A percentile compares a stretch with the other conserved stretches of the same genome.
phyloP scores from a whole-genome alignment of 345 rosid genomes.

The Ceriops tagal region DNA sequence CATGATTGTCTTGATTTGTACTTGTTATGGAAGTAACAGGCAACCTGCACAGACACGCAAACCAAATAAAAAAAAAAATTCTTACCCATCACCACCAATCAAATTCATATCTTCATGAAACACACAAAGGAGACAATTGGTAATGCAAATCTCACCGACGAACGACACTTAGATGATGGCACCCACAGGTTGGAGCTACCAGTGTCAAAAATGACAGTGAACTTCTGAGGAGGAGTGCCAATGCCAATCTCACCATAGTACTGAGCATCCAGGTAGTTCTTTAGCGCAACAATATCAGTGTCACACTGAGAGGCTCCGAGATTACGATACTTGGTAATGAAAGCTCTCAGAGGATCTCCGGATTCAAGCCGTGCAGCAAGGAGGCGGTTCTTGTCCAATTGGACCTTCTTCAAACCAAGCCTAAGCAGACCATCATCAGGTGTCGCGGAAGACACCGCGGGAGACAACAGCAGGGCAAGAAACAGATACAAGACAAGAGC shows the following conservation, averaged over 20 bases:
- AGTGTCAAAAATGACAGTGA: constrained; percentile 39
- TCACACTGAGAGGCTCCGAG: constrained; percentile 16
- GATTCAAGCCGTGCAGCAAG: constrained; percentile 22
- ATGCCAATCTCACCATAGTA: constrained; percentile 34
- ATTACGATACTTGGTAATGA: constrained; percentile 14
- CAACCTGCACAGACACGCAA: constrained; percentile 8
- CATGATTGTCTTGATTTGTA: constrained; percentile 33
- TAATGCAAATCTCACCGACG: constrained; percentile 13
- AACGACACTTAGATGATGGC: constrained; percentile 32
- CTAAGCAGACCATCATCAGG: constrained; percentile 20
- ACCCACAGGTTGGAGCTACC: constrained; percentile 44
- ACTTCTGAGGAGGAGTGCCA: constrained; percentile 38
- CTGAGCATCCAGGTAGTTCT: constrained; percentile 36
- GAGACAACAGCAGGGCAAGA: constrained; percentile 40
- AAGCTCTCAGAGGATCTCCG: constrained; percentile 6
- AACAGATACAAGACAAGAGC: constrained; percentile 34
- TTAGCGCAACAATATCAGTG: constrained; percentile 29
- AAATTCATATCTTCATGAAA: not conserved
- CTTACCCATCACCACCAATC: not conserved
- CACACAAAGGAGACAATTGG: not conserved
- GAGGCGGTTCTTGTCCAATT: constrained; percentile 13
- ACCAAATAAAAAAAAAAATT: not conserved
- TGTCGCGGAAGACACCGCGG: constrained; percentile 20
- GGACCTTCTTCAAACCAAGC: constrained; percentile 30
- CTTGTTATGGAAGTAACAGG: constrained; percentile 34